Evolutionary conservation across 2,329 filamentous ascomycete genomes (phyloP).

Genomic region (Aspergillus sp.): DNA sequence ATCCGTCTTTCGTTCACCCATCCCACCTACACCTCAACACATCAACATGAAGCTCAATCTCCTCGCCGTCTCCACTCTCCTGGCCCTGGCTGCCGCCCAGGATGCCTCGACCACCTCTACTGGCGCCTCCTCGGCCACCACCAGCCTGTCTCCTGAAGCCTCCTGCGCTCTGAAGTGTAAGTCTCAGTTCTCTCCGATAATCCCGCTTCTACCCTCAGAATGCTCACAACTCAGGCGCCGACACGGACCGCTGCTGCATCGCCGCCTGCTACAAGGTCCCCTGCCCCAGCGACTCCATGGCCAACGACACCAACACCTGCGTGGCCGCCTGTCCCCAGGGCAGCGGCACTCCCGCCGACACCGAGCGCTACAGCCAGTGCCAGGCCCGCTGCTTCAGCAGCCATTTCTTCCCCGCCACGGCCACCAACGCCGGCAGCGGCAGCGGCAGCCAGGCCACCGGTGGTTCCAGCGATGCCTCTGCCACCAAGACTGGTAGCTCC

Average conservation of each 20-base stretch:
- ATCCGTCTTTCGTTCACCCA: conserved; percentile 12
- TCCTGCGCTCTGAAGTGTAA: conserved; percentile 39
- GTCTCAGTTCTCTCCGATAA: background rate
- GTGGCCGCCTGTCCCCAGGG: conserved; percentile 55
- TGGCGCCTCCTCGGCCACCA: conserved; percentile 29
- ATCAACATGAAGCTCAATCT: conserved; percentile 44
- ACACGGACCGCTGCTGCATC: conserved; percentile 50
- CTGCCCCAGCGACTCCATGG: conserved; percentile 51
- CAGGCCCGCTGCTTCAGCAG: conserved; percentile 50
- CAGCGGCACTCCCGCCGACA: conserved; percentile 47
- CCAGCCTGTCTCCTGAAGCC: conserved; percentile 32
- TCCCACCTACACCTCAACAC: background rate
- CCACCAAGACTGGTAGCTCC: conserved; percentile 10
- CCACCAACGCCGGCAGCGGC: conserved; percentile 20
- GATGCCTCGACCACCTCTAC: conserved; percentile 20
- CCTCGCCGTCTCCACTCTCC: conserved; percentile 45
- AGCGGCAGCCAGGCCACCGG: conserved; percentile 18
- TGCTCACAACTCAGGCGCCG: conserved; percentile 30
- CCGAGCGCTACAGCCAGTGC: conserved; percentile 48
- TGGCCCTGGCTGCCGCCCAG: conserved; percentile 46
- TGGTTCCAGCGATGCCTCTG: conserved; percentile 16
- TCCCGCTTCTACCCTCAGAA: background rate
- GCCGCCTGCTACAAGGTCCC: conserved; percentile 53
- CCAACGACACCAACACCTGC: conserved; percentile 52
- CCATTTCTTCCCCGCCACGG: conserved; percentile 45